Percentiles rank a stretch among this genome's conserved stretches.
Evolutionary conservation across 139 green algal species (phyloP).

Genomic region (Picochlorum sp.): DNA sequence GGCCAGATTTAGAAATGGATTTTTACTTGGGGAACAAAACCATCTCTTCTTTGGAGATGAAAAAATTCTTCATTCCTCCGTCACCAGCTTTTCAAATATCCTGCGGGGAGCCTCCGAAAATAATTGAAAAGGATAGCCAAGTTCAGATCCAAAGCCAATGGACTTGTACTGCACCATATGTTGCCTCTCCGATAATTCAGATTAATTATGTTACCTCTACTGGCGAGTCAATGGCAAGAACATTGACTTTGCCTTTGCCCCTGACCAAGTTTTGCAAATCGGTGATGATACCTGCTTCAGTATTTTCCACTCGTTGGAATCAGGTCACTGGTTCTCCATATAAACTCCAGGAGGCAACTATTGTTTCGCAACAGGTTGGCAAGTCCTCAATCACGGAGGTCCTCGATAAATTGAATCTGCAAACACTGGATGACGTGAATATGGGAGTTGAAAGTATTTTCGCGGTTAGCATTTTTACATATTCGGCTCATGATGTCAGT

Average conservation of each 20-base stretch:
- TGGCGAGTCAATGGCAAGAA: conserved; percentile 1
- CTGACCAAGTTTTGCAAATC: conserved; percentile 59
- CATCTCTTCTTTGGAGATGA: conserved; percentile 16
- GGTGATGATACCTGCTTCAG: conserved; percentile 35
- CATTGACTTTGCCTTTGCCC: conserved; percentile 46
- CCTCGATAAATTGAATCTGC: conserved; percentile 3
- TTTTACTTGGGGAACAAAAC: conserved; percentile 92
- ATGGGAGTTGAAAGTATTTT: conserved; percentile 10
- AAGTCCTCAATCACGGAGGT: background rate
- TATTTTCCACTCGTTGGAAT: conserved; percentile 73
- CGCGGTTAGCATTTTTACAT: conserved; percentile 22
- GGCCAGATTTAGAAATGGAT: conserved; percentile 34
- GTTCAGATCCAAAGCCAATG: conserved; percentile 45
- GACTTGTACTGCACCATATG: conserved; percentile 28
- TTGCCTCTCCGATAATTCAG: conserved; percentile 32
- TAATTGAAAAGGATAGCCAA: conserved; percentile 27
- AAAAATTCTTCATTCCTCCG: conserved; percentile 19
- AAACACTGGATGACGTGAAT: conserved; percentile 8
- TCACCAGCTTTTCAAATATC: conserved; percentile 32
- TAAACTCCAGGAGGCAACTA: conserved; percentile 36
- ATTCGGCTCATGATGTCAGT: background rate
- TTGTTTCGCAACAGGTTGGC: no score
- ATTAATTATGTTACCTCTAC: conserved; percentile 34
- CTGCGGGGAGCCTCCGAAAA: conserved; percentile 23
- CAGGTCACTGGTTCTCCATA: conserved; percentile 35